Conservation (phyloP, 495 filamentous ascomycete genomes). For the Penicillium egyptiacum region DNA sequence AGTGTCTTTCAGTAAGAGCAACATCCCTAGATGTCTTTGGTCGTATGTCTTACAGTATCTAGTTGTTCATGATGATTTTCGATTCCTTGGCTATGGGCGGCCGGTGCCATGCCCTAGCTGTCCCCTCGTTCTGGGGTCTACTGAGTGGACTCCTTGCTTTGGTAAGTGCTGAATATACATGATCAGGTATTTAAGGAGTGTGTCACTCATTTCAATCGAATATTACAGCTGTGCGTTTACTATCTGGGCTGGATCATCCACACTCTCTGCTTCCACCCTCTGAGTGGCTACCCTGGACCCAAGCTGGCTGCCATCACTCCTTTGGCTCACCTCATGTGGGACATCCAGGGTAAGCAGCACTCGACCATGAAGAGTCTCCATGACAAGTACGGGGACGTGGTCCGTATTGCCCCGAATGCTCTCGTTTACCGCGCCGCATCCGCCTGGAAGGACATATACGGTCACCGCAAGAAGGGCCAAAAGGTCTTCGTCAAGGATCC, state of each 20-base stretch:
- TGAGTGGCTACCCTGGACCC: slow-evolving; percentile 23
- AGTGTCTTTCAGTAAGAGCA: neutral
- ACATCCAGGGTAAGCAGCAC: slow-evolving; percentile 27
- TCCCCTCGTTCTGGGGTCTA: slow-evolving; percentile 1
- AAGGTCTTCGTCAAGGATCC: slow-evolving; percentile 38
- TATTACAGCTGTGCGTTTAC: slow-evolving; percentile 10
- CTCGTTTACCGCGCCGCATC: slow-evolving; percentile 49
- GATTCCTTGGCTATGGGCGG: neutral
- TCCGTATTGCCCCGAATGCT: slow-evolving; percentile 56
- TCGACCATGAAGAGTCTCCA: slow-evolving; percentile 42
- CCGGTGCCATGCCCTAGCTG: neutral
- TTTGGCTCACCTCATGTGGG: slow-evolving; percentile 20
- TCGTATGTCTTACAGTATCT: neutral
- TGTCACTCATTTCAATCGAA: neutral
- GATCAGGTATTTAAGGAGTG: neutral
- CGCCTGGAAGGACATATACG: slow-evolving; percentile 62
- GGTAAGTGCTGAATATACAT: slow-evolving; percentile 8
- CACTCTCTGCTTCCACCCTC: slow-evolving; percentile 18
- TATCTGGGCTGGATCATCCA: slow-evolving; percentile 10
- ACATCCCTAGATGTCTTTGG: neutral
- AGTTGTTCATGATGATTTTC: slow-evolving; percentile 4
- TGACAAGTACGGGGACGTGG: slow-evolving; percentile 52
- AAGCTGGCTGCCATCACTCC: slow-evolving; percentile 21
- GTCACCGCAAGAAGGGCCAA: slow-evolving; percentile 42
- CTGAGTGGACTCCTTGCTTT: neutral